These are phyloP conservation scores for Trichaptum fuscoviolaceum DNA, from an alignment of 768 basidiomycete genomes.

Conservation along the genomic window DNA sequence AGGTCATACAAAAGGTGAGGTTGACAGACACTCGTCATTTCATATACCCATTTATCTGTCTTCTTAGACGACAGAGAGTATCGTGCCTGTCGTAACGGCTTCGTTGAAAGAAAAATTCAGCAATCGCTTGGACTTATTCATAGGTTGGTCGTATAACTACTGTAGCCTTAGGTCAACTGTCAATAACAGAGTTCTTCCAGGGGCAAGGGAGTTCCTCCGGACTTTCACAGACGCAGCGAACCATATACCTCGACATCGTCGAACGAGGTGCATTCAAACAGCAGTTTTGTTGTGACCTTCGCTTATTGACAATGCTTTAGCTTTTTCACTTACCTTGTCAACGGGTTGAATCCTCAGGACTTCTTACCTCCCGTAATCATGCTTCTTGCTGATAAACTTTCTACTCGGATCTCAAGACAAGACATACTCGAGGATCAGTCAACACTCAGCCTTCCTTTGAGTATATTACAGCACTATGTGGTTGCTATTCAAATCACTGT, in stretches of 20 bases:
- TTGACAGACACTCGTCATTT: background rate
- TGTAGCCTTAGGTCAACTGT: background rate
- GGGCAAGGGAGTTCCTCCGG: conserved; percentile 73
- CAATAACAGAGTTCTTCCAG: conserved; percentile 15
- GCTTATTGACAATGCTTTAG: conserved; percentile 30
- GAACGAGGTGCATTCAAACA: conserved; percentile 59
- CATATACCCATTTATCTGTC: background rate
- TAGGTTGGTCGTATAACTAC: conserved; percentile 27
- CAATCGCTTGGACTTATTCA: conserved; percentile 53
- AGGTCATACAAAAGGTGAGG: conserved; percentile 84
- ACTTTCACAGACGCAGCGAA: conserved; percentile 92
- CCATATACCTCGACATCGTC: conserved; percentile 90
- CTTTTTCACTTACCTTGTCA: conserved; percentile 85
- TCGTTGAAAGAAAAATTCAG: conserved; percentile 61
- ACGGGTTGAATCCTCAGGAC: conserved; percentile 71
- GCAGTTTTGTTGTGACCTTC: background rate
- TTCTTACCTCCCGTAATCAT: conserved; percentile 82
- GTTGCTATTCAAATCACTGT: conserved; percentile 49
- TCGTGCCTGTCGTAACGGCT: conserved; percentile 88
- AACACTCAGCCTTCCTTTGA: conserved; percentile 61
- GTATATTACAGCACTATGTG: conserved; percentile 54
- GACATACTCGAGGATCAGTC: conserved; percentile 50
- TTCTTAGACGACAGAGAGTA: conserved; percentile 80
- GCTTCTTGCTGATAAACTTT: conserved; percentile 76
- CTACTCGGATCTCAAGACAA: conserved; percentile 64